Evolutionary conservation across 2,329 filamentous ascomycete genomes (phyloP).

Genomic region (Pseudogymnoascus sp.): DNA sequence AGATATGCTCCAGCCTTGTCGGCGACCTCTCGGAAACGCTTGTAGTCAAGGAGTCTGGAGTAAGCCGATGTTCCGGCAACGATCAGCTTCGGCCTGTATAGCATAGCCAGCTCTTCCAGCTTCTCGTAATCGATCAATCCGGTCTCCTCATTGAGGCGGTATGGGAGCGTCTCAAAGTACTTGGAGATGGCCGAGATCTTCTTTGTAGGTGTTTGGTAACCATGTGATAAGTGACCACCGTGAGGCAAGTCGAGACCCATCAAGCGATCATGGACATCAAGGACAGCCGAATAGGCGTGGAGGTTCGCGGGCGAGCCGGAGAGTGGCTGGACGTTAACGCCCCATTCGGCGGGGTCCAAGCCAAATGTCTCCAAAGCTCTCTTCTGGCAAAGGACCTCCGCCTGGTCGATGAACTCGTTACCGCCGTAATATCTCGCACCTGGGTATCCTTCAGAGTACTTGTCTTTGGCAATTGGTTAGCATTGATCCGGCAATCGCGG

Average conservation of each 20-base stretch:
- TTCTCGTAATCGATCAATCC: conserved; percentile 93
- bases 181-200: conserved; percentile 98
- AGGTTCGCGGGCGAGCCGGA: conserved; percentile 61
- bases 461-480: conserved; percentile 49
- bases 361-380: conserved; percentile 83
- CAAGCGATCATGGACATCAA: conserved; percentile 86
- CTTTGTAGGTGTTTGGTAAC: conserved; percentile 88
- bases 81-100: conserved; percentile 94
- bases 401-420: conserved; percentile 90
- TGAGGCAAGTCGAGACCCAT: conserved; percentile 54
- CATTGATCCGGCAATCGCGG: conserved; percentile 17
- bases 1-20: conserved; percentile 91
- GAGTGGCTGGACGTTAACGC: conserved; percentile 78
- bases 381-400: conserved; percentile 83
- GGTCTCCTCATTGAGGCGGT: conserved; percentile 81
- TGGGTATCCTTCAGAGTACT: conserved; percentile 97
- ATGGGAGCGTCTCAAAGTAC: conserved; percentile 97
- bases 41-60: conserved; percentile 92
- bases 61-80: conserved; percentile 94
- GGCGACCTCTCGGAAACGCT: conserved; percentile 80
- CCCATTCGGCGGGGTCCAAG: conserved; percentile 79
- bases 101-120: conserved; percentile 74
- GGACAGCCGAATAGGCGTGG: conserved; percentile 84
- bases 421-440: conserved; percentile 95
- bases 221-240: conserved; percentile 44